phyloP scores from a whole-genome alignment of 148 eudicot genomes.

The Dysphania ambrosioides region DNA sequence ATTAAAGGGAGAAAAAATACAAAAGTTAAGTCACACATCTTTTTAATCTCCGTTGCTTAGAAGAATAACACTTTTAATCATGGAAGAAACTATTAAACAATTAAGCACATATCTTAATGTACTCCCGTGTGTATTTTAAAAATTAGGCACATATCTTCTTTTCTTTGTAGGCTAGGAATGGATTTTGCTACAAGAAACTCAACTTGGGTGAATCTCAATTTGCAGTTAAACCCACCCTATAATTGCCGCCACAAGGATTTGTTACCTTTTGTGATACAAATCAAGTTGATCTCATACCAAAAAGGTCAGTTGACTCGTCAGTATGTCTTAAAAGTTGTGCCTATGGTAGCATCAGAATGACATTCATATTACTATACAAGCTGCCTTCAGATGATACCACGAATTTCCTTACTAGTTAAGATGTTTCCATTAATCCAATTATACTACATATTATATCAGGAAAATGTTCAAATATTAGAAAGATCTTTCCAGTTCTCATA shows the following conservation, averaged over 20 bases:
- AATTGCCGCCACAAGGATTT: constrained; percentile 2
- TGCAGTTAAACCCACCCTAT: background rate
- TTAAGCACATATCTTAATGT: background rate
- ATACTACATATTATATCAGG: constrained; percentile 5
- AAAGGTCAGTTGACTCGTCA: background rate
- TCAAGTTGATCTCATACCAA: background rate
- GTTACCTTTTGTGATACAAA: background rate
- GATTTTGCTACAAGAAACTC: too few species aligned
- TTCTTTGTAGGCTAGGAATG: too few species aligned
- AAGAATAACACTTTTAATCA: background rate
- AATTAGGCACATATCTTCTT: too few species aligned
- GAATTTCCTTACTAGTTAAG: background rate
- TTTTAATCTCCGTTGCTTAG: background rate
- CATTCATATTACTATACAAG: background rate
- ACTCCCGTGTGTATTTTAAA: too few species aligned
- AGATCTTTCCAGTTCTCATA: constrained; percentile 30
- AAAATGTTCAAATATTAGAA: background rate
- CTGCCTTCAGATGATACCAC: background rate
- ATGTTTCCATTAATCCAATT: background rate
- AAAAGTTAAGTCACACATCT: background rate
- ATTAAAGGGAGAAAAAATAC: background rate
- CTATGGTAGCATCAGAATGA: background rate
- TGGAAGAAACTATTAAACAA: background rate
- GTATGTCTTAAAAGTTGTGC: background rate
- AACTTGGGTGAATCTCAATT: background rate